Evolutionary conservation across 2,329 filamentous ascomycete species (phyloP), one percentile per base, ranked within the genome.

Genomic region (Volutella citrinella): DNA sequence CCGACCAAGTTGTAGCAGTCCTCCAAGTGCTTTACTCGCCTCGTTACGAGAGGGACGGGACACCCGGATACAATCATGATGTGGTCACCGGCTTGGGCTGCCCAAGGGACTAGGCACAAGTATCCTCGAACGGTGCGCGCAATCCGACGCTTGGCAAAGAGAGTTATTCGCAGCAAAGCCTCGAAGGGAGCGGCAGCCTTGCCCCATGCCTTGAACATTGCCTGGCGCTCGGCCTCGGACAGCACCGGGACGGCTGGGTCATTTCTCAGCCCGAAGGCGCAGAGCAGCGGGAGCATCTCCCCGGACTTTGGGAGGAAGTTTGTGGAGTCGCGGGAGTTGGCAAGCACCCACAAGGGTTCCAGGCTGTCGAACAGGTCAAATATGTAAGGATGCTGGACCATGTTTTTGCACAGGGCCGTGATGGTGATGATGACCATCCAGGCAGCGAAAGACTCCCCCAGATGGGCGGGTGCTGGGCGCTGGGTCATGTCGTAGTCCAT

Each of bases 281-380:
- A 40, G 10, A 46, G 25, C n/a, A 47, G 26, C 4, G 36, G 25
- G 11, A 48, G 12, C 35, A 42, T 37, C 11, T 37, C 34, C 8
- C 28, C 32, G 3, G 38, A 38, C 29, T 45, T 51, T 14, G 49
- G 40, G 6, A 50, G 48, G 18, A 36, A 28, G 14, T 39, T 28
- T 2, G 40, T 50, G 25, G 38, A 31, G 16, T 51, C 46, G 32
- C 30, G 21, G 7, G 34, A 36, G n/a, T 42, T 51, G 24, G 44
- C 48, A 23, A 52, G 44, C 5, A 45, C 40, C 38, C 45, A 51
- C 7, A 48, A 29, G 4, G 42, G 38, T 24, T 50, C 46, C 9
- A 51, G 24, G 13, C 30, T 38, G 20, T 48, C 40, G 27, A 45
- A 50, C 12, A 47, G 32, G 18, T 46, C 41, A 17, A 38, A 29